phyloP scores from a whole-genome alignment of 768 basidiomycete genomes.

The Astraeus odoratus region DNA sequence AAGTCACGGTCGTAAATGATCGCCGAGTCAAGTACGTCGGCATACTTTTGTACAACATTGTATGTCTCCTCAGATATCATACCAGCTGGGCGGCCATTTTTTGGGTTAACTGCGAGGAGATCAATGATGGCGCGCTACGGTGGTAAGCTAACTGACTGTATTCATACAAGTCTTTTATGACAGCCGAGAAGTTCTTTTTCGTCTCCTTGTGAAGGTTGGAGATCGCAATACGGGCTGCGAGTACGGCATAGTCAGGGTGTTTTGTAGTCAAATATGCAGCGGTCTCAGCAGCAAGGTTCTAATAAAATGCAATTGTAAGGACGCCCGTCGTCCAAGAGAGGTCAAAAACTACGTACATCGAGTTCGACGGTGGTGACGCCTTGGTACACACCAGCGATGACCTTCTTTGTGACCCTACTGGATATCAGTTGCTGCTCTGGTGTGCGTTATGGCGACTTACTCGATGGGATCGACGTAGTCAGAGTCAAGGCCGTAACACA shows the following conservation, averaged over 20 bases:
- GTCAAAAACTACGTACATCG: conserved; percentile 54
- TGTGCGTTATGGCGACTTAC: conserved; percentile 18
- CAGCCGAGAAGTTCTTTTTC: conserved; percentile 92
- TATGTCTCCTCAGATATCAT: conserved; percentile 92
- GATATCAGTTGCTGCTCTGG: conserved; percentile 7
- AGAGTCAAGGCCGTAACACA: conserved; percentile 92
- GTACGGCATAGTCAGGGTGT: conserved; percentile 96
- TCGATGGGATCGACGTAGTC: conserved; percentile 93
- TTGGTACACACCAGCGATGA: conserved; percentile 87
- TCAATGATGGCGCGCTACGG: not conserved
- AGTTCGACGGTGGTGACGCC: conserved; percentile 97
- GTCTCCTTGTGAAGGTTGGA: conserved; percentile 99
- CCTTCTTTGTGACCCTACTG: conserved; percentile 80
- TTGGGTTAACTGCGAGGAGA: conserved; percentile 73
- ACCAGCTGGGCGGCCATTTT: conserved; percentile 78
- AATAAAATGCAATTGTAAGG: conserved; percentile 4
- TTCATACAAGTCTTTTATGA: conserved; percentile 83
- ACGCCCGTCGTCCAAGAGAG: not conserved
- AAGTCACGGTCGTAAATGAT: conserved; percentile 99
- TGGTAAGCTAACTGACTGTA: conserved; percentile 55
- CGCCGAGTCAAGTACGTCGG: conserved; percentile 79
- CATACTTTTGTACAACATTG: conserved; percentile 72
- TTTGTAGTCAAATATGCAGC: conserved; percentile 96
- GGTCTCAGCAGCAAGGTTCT: conserved; percentile 97
- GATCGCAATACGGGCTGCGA: conserved; percentile 97